These are phyloP conservation scores for Aechmea fasciata DNA, from an alignment of 176 grass and related monocot species.

Conservation along the genomic window DNA sequence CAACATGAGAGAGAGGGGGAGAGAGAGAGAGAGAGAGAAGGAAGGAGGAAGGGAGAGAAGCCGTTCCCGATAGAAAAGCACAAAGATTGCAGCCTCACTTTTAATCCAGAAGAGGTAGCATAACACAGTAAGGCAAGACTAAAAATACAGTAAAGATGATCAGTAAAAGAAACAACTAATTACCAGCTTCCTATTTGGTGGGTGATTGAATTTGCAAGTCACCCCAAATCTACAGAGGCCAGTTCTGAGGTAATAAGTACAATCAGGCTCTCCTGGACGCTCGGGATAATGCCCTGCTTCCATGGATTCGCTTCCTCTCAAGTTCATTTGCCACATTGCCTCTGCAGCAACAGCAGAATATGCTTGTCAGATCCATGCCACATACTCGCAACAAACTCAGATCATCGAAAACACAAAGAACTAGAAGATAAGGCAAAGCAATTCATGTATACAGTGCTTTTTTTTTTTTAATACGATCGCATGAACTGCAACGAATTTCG, in stretches of 20 bases:
- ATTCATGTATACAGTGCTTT: not conserved
- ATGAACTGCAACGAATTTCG: no score
- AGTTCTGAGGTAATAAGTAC: conserved; percentile 83
- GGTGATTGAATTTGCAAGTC: conserved; percentile 97
- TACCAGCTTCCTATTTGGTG: conserved; percentile 64
- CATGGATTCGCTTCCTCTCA: conserved; percentile 44
- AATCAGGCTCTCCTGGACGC: conserved; percentile 72
- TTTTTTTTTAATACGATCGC: no score
- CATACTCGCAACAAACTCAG: not conserved
- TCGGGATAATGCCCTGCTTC: conserved; percentile 59
- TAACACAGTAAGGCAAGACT: not conserved
- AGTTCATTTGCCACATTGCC: conserved; percentile 56
- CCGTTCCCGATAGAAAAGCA: not conserved
- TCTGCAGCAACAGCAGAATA: conserved; percentile 38
- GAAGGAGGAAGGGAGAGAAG: not conserved
- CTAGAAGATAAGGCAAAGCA: not conserved
- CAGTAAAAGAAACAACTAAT: not conserved
- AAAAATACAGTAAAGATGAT: not conserved
- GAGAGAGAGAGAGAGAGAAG: not conserved
- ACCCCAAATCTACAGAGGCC: conserved; percentile 78
- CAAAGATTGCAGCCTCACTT: not conserved
- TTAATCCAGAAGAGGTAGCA: no score
- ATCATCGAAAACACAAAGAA: not conserved
- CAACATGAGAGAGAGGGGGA: not conserved
- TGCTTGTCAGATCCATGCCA: not conserved